Evolutionary conservation across 108 stramenopile genomes (phyloP), one percentile per base, ranked within the genome.

Genomic region (Nitzschia palea): DNA sequence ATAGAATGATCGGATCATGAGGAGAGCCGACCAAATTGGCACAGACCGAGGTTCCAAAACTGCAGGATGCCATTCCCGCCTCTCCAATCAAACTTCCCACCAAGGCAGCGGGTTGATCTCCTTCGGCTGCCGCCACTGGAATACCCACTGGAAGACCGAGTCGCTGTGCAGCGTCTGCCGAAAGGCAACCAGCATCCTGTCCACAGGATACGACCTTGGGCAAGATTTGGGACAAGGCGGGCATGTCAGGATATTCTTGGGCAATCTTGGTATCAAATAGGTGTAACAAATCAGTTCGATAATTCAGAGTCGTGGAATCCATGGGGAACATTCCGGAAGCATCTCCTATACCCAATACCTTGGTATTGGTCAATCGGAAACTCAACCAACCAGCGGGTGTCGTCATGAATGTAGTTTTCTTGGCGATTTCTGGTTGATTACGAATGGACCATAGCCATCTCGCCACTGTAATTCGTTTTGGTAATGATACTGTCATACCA

Each of bases 151-250:
- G 81, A 42, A 97, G 65, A 22, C 84, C 82, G 70, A 94, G 81
- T 60, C 95, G 86, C 10, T 60, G 44, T 0, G 90, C 90, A 42
- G 94, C 93, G 14, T 78, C 76, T 22, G 63, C 25, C 14, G 91
- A 82, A 43, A 95, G 55, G 8, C 47, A 42, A 15, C 93, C 96
- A 42, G 20, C 55, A 30, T 43, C 42, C 8, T 68, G 34, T 9
- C 67, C 67, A 59, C 44, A 56, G 2, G 23, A 5, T 10, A 27
- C 52, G 6, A 66, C 65, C n/a, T 40, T 9, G 5, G 65, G 65
- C n/a, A 66, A 26, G 27, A 66, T 15, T 23, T 52, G 12, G 35
- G 52, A 20, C 17, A 67, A 20, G 18, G 35, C 1, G 9, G 35
- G 53, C 12, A 65, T 44, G 6, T 32, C 54, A 2, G 57, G 28